phyloP scores from a whole-genome alignment of 2,329 filamentous ascomycete species.

The Zelopaecilomyces penicillatus region DNA sequence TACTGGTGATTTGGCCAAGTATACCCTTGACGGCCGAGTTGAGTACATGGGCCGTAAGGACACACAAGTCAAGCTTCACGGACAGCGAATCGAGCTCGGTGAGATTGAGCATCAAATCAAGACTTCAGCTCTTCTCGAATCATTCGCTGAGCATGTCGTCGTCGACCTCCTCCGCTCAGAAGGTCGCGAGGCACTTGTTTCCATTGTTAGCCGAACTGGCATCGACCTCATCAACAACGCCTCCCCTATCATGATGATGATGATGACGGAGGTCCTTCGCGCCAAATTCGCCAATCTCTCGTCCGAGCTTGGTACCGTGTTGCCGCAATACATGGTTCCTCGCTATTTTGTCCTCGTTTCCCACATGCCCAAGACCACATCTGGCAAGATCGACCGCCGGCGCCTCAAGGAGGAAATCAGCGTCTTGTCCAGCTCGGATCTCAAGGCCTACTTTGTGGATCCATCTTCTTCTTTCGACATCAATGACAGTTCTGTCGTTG shows the following conservation, averaged over 20 bases:
- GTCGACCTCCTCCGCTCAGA: background rate
- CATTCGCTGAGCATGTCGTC: background rate
- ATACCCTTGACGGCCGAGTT: constrained; percentile 30
- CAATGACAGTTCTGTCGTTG: no score
- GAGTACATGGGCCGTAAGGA: constrained; percentile 44
- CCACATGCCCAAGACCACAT: background rate
- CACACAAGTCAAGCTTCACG: constrained; percentile 49
- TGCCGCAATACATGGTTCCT: constrained; percentile 12
- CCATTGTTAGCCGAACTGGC: no score
- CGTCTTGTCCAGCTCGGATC: no score
- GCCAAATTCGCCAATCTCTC: background rate
- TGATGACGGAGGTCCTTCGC: background rate
- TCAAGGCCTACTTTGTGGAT: no score
- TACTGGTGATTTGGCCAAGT: constrained; percentile 38
- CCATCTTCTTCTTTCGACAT: no score
- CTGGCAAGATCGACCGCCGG: background rate
- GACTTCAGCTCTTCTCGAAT: background rate
- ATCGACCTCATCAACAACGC: no score
- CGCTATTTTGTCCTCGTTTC: background rate
- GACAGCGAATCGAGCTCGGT: constrained; percentile 43
- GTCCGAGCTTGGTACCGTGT: background rate
- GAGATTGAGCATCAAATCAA: constrained; percentile 12
- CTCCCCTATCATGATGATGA: no score
- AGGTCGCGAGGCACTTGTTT: no score
- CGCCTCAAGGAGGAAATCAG: no score